Conservation (phyloP, 495 filamentous ascomycete genomes). For the Staphylotrichum longicolle region DNA sequence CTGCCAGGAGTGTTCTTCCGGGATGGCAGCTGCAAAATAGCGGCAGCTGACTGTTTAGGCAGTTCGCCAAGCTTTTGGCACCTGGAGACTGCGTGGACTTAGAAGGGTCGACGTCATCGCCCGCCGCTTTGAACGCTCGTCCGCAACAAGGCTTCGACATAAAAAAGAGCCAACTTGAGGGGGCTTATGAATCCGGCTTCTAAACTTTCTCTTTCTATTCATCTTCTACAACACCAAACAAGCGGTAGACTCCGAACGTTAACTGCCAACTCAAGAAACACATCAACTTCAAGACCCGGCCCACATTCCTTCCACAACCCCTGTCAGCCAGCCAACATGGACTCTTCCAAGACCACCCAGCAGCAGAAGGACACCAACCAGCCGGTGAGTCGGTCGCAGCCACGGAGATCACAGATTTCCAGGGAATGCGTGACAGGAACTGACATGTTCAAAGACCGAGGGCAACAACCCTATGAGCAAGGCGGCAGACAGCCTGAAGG, state of each 20-base stretch:
- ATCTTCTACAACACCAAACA: neutral
- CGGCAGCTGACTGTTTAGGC: neutral
- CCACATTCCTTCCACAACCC: constrained; percentile 10
- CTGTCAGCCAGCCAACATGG: constrained; percentile 18
- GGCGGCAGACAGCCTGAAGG: constrained; percentile 29
- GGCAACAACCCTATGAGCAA: constrained; percentile 27
- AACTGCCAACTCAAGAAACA: neutral
- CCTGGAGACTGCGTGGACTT: constrained; percentile 6
- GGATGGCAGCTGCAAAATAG: neutral
- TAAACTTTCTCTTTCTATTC: neutral
- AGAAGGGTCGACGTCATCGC: constrained; percentile 11
- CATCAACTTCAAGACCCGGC: neutral
- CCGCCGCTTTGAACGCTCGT: neutral
- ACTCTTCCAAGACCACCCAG: constrained; percentile 24
- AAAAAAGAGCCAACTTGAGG: constrained; percentile 1
- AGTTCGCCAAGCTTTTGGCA: constrained; percentile 3
- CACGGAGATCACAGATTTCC: too few species aligned
- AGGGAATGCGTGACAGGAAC: neutral
- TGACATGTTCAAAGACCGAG: constrained; percentile 6
- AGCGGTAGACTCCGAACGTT: neutral
- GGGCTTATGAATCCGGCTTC: neutral
- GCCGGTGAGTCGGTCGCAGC: constrained; percentile 12
- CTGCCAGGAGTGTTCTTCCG: neutral
- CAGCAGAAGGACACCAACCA: constrained; percentile 16
- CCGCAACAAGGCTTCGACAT: neutral